Evolutionary conservation across 2,329 filamentous ascomycete genomes (phyloP), one percentile per base, ranked within the genome.

Genomic region (Boeremia exigua): DNA sequence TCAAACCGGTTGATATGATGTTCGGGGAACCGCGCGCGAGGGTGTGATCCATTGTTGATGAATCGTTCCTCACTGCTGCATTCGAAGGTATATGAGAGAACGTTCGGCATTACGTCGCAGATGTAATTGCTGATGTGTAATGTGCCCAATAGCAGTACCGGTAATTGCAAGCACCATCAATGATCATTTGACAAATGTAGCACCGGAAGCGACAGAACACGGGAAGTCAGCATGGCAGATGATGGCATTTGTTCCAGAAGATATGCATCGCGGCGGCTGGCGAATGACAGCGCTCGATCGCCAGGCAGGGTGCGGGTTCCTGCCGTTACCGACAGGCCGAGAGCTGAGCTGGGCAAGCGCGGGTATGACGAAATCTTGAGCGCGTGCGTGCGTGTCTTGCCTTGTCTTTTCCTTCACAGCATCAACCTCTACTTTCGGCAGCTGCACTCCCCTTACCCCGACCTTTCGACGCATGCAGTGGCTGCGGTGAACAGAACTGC

Each of bases 281-380:
- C 46, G 36, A 55, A 50, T 56, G 42, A 30, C 36, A 50, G 33
- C 14, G 28, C 30, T 9, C 30, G 42, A 47, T 47, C 30, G 28
- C 43, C 36, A 40, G 32, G 17, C 37, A 50, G 25, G 32, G 25
- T 11, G 53, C 53, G 47, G 53, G 53, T 56, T 51, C 53, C 53
- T 56, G 47, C 47, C 40, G 47, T 27, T 25, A 39, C 42, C 47
- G 53, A 56, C 53, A 36, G 23, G 47, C 53, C 53, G 47, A 56
- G 28, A 56, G 53, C 53, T 56, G 9, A 42, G 34, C 47, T 51
- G 42, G 49, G 36, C 42, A 51, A 56, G 53, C 53, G 47, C 48
- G 32, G 32, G 34, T 51, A 56, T 56, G 53, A 56, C 53, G 52
- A 48, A 54, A 54, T 36, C 45, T 23, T 27, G 52, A 54, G 39